A percentile compares a stretch with the other conserved stretches of the same genome.
Conservation (phyloP, 768 basidiomycete genomes). For the Lenzites betulinus region DNA sequence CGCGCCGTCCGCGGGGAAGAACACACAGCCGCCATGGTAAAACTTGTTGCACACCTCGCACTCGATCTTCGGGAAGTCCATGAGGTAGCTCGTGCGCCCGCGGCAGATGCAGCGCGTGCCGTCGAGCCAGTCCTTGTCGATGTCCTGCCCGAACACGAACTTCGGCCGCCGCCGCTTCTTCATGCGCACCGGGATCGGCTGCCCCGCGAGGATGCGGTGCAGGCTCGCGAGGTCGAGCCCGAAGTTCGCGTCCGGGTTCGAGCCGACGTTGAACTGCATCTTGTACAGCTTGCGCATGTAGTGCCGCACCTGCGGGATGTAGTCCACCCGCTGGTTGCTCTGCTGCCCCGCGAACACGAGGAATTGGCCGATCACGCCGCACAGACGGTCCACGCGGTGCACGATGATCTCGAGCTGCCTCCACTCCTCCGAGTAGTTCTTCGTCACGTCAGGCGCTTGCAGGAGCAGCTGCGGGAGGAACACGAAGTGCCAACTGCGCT, state of each 20-base stretch:
- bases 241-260: constrained; percentile 77
- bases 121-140: constrained; percentile 72
- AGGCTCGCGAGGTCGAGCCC: constrained; percentile 82
- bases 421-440: constrained; percentile 78
- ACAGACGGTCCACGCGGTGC: constrained; percentile 75
- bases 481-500: constrained; percentile 82
- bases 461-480: constrained; percentile 71
- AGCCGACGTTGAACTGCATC: constrained; percentile 87
- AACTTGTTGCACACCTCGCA: constrained; percentile 66
- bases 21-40: constrained; percentile 79
- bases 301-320: constrained; percentile 82
- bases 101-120: constrained; percentile 82
- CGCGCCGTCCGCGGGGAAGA: constrained; percentile 54
- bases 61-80: constrained; percentile 62
- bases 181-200: constrained; percentile 50
- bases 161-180: constrained; percentile 63
- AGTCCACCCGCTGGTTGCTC: constrained; percentile 72
- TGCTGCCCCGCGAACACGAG: constrained; percentile 69
- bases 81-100: constrained; percentile 61
- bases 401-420: constrained; percentile 80
- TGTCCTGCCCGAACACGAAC: constrained; percentile 76
- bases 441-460: constrained; percentile 77
- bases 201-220: constrained; percentile 77
- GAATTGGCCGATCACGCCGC: constrained; percentile 77
- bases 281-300: constrained; percentile 90